Evolutionary conservation across 1,284 basidiomycete genomes (phyloP).

Genomic region (Cryptococcus neoformans): DNA sequence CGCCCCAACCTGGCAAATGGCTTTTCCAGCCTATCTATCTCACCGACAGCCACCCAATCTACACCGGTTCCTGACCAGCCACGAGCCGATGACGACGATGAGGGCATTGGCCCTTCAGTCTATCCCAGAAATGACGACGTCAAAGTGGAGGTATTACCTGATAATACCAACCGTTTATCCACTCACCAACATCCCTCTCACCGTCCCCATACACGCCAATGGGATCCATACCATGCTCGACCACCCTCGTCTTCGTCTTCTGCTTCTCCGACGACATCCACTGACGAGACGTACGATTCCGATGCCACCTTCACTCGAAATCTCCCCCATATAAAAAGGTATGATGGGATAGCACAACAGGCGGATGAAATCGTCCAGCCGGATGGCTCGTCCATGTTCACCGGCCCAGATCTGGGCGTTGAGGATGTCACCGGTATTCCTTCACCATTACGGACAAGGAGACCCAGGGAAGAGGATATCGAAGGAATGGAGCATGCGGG

Average conservation of each 20-base stretch:
- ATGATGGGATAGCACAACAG: slow-evolving; percentile 18
- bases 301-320: slow-evolving; percentile 25
- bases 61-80: neutral
- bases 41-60: slow-evolving; percentile 1
- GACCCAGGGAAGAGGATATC: slow-evolving; percentile 9
- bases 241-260: slow-evolving; percentile 18
- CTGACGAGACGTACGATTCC: slow-evolving; percentile 27
- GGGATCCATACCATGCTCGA: slow-evolving; percentile 12
- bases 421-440: slow-evolving; percentile 18
- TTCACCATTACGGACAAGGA: neutral
- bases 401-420: slow-evolving; percentile 4
- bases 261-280: slow-evolving; percentile 18
- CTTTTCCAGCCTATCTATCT: slow-evolving; percentile 35
- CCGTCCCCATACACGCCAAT: slow-evolving; percentile 3
- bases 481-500: neutral
- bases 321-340: slow-evolving; percentile 5
- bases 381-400: neutral
- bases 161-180: neutral
- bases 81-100: slow-evolving; percentile 3
- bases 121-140: slow-evolving; percentile 4
- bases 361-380: slow-evolving; percentile 30
- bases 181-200: slow-evolving; percentile 3
- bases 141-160: slow-evolving; percentile 13
- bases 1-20: slow-evolving; percentile 40
- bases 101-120: slow-evolving; percentile 2